These are phyloP conservation scores for Nicotiana attenuata DNA, from an alignment of 257 asterid genomes.

Conservation along the genomic window DNA sequence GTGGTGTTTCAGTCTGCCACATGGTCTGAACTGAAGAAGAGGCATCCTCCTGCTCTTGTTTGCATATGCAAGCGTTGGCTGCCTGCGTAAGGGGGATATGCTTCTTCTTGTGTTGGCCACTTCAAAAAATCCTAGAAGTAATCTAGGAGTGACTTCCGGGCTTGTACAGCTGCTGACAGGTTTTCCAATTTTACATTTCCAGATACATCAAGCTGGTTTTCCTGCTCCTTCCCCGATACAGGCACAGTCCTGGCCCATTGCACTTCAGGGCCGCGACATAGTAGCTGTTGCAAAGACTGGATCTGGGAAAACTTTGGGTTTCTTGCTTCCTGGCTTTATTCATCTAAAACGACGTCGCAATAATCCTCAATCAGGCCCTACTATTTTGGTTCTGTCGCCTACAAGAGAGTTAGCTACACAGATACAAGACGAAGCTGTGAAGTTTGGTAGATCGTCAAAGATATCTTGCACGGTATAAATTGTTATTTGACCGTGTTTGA, in stretches of 20 bases:
- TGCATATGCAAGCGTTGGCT: conserved; percentile 66
- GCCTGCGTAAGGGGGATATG: conserved; percentile 58
- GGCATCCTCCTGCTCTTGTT: conserved; percentile 79
- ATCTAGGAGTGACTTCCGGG: conserved; percentile 28
- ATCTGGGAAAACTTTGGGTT: conserved; percentile 95
- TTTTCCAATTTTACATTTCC: conserved; percentile 42
- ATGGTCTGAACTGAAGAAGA: conserved; percentile 71
- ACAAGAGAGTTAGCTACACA: conserved; percentile 98
- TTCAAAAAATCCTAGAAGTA: conserved; percentile 37
- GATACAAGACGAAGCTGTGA: conserved; percentile 91
- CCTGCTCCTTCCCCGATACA: conserved; percentile 97
- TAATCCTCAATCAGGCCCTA: conserved; percentile 81
- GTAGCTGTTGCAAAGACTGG: conserved; percentile 99
- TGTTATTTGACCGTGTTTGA: not conserved
- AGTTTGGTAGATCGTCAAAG: conserved; percentile 81
- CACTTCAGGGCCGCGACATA: conserved; percentile 82
- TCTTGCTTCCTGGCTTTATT: conserved; percentile 84
- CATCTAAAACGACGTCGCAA: conserved; percentile 62
- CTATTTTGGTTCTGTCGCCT: conserved; percentile 91
- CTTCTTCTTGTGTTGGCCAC: conserved; percentile 75
- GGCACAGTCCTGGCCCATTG: conserved; percentile 99
- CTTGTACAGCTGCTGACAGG: conserved; percentile 36
- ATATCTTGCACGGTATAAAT: conserved; percentile 82
- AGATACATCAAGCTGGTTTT: conserved; percentile 90
- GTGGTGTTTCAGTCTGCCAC: conserved; percentile 71